Evolutionary conservation across 2,329 filamentous ascomycete genomes (phyloP).

Genomic region (Xylaria sp.): DNA sequence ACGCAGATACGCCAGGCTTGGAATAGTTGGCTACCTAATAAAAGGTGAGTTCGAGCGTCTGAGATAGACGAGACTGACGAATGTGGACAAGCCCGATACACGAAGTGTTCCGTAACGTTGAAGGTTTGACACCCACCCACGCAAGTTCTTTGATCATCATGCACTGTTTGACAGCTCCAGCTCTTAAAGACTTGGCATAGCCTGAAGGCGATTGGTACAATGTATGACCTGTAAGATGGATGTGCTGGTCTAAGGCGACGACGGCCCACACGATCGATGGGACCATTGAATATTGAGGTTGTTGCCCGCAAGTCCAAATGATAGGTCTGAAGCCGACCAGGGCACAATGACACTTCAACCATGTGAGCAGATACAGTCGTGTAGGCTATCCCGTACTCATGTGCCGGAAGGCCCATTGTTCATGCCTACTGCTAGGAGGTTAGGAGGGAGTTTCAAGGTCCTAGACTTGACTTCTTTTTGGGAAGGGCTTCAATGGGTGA

Average conservation of each 20-base stretch:
- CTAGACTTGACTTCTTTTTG: background rate
- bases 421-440: background rate
- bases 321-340: background rate
- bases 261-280: background rate
- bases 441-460: constrained; percentile 3
- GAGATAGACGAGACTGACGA: constrained; percentile 36
- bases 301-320: background rate
- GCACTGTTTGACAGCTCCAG: constrained; percentile 22
- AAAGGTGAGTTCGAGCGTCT: constrained; percentile 21
- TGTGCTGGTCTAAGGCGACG: background rate
- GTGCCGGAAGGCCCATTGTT: constrained; percentile 1
- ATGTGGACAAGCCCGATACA: constrained; percentile 49
- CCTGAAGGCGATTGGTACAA: background rate
- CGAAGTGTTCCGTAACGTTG: constrained; percentile 47
- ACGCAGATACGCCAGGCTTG: constrained; percentile 16
- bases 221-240: background rate
- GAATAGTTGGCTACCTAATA: constrained; percentile 18
- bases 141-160: constrained; percentile 22
- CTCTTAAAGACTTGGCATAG: constrained; percentile 8
- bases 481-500: background rate
- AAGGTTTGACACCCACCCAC: constrained; percentile 33
- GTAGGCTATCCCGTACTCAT: constrained; percentile 2
- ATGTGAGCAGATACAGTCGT: background rate
- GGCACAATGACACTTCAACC: background rate
- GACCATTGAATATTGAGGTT: background rate